A percentile compares a stretch with the other conserved stretches of the same genome.
Conservation (phyloP, 768 basidiomycete genomes). For the Antrodiella citrinella region DNA sequence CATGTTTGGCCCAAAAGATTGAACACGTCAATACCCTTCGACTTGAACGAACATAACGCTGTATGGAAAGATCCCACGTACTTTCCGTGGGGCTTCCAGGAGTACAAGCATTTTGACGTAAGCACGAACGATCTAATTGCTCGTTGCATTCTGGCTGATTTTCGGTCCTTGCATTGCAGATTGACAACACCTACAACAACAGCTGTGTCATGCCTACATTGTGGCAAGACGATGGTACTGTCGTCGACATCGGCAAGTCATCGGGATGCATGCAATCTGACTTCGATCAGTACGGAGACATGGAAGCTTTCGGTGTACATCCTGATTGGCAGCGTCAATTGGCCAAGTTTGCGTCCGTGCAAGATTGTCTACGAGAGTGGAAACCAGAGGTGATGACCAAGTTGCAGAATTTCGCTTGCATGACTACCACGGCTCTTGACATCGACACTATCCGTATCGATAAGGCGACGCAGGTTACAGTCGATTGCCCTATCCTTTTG, state of each 20-base stretch:
- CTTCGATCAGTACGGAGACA: conserved; percentile 94
- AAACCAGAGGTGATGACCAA: conserved; percentile 68
- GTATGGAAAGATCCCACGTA: conserved; percentile 71
- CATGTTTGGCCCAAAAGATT: conserved; percentile 42
- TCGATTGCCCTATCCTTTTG: conserved; percentile 73
- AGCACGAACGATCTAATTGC: conserved; percentile 11
- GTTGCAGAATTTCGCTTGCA: conserved; percentile 73
- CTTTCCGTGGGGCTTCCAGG: conserved; percentile 78
- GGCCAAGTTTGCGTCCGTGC: conserved; percentile 92
- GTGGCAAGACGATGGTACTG: conserved; percentile 69
- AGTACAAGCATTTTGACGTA: conserved; percentile 79
- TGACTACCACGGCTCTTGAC: conserved; percentile 82
- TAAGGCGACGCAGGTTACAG: conserved; percentile 87
- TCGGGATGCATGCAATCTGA: conserved; percentile 76
- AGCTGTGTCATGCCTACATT: conserved; percentile 74
- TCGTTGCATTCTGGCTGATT: no score
- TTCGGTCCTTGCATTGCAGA: no score
- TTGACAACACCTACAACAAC: conserved; percentile 59
- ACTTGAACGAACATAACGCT: conserved; percentile 60
- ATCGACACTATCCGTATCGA: conserved; percentile 94
- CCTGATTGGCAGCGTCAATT: conserved; percentile 92
- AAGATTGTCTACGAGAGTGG: conserved; percentile 95
- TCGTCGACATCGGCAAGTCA: conserved; percentile 44
- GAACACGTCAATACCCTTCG: conserved; percentile 77
- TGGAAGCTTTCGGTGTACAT: conserved; percentile 96